A percentile compares a stretch with the other conserved stretches of the same genome.
Evolutionary conservation across 192 early-diverging fungal species (phyloP).

Genomic region (Coemansia sp.): DNA sequence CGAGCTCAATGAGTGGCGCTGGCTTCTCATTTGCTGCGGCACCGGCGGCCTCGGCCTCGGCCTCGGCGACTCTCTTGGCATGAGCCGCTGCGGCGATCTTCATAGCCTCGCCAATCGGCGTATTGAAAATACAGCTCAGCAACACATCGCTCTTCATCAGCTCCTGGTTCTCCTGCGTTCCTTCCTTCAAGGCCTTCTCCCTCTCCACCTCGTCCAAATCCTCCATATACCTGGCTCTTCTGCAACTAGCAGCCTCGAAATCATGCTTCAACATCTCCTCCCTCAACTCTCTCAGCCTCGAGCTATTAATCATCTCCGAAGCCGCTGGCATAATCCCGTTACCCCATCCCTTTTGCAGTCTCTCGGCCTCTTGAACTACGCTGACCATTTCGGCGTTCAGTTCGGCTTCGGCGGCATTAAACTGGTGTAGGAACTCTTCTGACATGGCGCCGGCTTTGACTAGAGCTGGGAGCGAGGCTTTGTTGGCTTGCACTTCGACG

Average conservation of each 20-base stretch:
- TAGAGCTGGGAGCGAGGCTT: conserved; percentile 71
- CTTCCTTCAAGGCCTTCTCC: conserved; percentile 57
- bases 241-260: conserved; percentile 49
- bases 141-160: conserved; percentile 46
- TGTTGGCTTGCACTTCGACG: conserved; percentile 76
- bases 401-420: conserved; percentile 77
- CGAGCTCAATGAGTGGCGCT: conserved; percentile 32
- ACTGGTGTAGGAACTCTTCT: conserved; percentile 78
- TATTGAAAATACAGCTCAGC: conserved; percentile 53
- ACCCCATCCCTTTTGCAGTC: conserved; percentile 79
- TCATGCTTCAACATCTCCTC: conserved; percentile 53
- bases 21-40: conserved; percentile 39
- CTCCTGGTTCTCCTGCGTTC: conserved; percentile 56
- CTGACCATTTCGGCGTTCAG: conserved; percentile 78
- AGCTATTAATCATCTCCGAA: conserved; percentile 71
- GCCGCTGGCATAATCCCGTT: conserved; percentile 82
- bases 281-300: conserved; percentile 57
- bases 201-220: conserved; percentile 51
- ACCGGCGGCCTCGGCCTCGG: conserved; percentile 29
- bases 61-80: conserved; percentile 48
- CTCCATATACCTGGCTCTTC: conserved; percentile 39
- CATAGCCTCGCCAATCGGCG: conserved; percentile 50
- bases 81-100: conserved; percentile 49
- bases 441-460: conserved; percentile 79
- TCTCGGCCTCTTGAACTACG: conserved; percentile 80